phyloP scores from a whole-genome alignment of 495 filamentous ascomycete genomes.

The Annulohypoxylon stygium region DNA sequence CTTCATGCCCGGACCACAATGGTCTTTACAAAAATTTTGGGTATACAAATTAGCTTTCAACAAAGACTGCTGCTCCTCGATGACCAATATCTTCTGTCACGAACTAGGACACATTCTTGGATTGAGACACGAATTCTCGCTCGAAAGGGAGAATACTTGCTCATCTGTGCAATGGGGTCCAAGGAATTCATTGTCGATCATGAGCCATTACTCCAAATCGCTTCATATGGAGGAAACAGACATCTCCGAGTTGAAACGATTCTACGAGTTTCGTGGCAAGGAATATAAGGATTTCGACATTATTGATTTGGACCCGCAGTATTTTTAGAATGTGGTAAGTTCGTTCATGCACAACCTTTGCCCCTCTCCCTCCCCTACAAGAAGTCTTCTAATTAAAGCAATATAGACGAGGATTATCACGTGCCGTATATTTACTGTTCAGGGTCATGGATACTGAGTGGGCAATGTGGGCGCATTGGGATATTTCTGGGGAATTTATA shows the following conservation, averaged over 20 bases:
- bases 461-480: not conserved
- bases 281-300: not conserved
- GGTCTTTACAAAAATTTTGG: not conserved
- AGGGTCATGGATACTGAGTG: not conserved
- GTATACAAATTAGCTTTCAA: not conserved
- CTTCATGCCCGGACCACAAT: conserved; percentile 1
- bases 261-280: not conserved
- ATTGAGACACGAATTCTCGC: not conserved
- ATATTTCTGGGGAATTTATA: not conserved
- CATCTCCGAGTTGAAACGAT: not conserved
- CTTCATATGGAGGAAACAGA: not conserved
- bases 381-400: not conserved
- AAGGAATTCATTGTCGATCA: not conserved
- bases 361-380: no score
- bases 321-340: not conserved
- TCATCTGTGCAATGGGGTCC: not conserved
- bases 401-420: not conserved
- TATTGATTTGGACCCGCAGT: not conserved
- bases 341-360: no score
- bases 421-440: no score
- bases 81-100: not conserved
- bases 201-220: not conserved
- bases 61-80: not conserved
- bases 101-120: conserved; percentile 6
- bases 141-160: not conserved